Percentiles rank a stretch among this genome's conserved stretches.
These are phyloP conservation scores for Abrus pulchellus DNA, from an alignment of 306 rosid species.

Conservation along the genomic window DNA sequence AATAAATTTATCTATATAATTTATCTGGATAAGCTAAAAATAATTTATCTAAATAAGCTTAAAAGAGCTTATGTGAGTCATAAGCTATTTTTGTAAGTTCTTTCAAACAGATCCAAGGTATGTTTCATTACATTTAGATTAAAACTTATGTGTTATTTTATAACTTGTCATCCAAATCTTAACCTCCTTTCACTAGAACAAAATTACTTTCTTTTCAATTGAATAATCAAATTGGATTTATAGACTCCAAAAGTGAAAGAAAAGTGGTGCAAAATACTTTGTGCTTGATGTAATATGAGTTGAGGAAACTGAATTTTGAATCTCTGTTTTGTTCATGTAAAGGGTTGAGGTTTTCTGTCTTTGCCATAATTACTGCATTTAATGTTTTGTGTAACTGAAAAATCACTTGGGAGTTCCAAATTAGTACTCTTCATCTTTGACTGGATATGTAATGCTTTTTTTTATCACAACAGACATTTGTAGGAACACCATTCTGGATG, in stretches of 20 bases:
- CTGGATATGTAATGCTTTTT: conserved; percentile 58
- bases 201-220: conserved; percentile 9
- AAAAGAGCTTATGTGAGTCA: too few species aligned
- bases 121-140: conserved; percentile 12
- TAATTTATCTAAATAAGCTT: too few species aligned
- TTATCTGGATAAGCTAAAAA: too few species aligned
- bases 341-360: conserved; percentile 25
- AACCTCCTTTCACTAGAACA: conserved; percentile 26
- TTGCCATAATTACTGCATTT: conserved; percentile 22
- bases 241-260: conserved; percentile 40
- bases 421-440: conserved; percentile 8
- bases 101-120: too few species aligned
- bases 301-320: conserved; percentile 15
- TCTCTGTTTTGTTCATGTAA: not conserved
- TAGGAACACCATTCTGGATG: conserved; percentile 99
- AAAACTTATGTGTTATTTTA: conserved; percentile 9
- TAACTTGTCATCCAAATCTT: not conserved
- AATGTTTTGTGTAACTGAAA: conserved; percentile 2
- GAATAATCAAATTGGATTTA: conserved; percentile 18
- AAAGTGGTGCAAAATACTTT: not conserved
- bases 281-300: conserved; percentile 31
- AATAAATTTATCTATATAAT: too few species aligned
- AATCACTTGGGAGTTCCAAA: not conserved
- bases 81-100: too few species aligned
- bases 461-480: conserved; percentile 89